Evolutionary conservation across 495 filamentous ascomycete genomes (phyloP).

Genomic region (Hypoxylon fuscum): DNA sequence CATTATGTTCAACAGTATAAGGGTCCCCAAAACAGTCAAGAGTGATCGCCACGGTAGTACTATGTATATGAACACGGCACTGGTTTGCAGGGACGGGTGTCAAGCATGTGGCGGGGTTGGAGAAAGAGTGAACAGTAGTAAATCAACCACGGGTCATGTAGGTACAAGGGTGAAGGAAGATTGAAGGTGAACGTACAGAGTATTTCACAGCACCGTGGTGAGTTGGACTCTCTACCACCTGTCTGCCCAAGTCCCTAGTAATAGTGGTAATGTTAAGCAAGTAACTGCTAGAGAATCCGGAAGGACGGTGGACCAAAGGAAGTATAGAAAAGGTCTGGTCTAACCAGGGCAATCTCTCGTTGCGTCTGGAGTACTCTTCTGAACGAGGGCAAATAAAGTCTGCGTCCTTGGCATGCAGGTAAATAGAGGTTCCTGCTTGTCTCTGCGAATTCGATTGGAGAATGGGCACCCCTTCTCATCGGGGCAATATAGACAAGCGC

Average conservation of each 20-base stretch:
- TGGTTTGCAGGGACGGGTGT: slow-evolving; percentile 41
- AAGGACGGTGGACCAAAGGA: slow-evolving; percentile 48
- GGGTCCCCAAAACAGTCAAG: slow-evolving; percentile 52
- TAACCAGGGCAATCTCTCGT: slow-evolving; percentile 42
- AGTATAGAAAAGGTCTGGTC: slow-evolving; percentile 45
- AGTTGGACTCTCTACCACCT: slow-evolving; percentile 31
- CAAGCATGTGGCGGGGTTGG: slow-evolving; percentile 51
- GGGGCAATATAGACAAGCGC: slow-evolving; percentile 45
- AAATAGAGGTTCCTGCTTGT: slow-evolving; percentile 44
- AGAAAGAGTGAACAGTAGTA: slow-evolving; percentile 37
- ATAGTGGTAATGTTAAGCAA: slow-evolving; percentile 42
- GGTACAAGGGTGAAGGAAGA: slow-evolving; percentile 35
- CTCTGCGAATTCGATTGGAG: slow-evolving; percentile 43
- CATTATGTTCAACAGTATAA: slow-evolving; percentile 54
- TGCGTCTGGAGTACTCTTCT: slow-evolving; percentile 41
- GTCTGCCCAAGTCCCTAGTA: slow-evolving; percentile 33
- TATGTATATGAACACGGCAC: slow-evolving; percentile 49
- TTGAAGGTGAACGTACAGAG: slow-evolving; percentile 41
- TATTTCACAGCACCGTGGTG: slow-evolving; percentile 34
- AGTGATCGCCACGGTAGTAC: slow-evolving; percentile 54
- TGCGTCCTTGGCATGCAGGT: slow-evolving; percentile 47
- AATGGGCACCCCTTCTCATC: slow-evolving; percentile 34
- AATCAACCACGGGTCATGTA: slow-evolving; percentile 36
- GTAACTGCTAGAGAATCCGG: slow-evolving; percentile 39
- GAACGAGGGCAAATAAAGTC: slow-evolving; percentile 41